Conservation (phyloP, 768 basidiomycete genomes). For the Amanita subjunquillea region DNA sequence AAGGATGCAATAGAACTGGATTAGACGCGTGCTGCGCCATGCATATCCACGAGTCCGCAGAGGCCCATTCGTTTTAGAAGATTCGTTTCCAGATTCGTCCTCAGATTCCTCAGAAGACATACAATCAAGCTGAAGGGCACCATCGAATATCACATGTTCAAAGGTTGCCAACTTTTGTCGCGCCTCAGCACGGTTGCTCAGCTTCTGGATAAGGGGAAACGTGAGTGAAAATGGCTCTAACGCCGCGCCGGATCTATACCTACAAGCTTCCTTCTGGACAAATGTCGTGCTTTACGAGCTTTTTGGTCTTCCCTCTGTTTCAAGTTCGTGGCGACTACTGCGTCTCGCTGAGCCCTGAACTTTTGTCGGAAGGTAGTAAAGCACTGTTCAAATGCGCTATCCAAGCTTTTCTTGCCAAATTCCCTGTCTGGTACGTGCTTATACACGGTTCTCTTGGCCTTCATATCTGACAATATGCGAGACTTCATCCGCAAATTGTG, state of each 20-base stretch:
- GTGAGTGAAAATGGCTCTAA: constrained; percentile 6
- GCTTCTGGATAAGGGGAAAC: constrained; percentile 37
- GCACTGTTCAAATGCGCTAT: constrained; percentile 58
- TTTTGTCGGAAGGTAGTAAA: constrained; percentile 63
- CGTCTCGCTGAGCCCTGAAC: constrained; percentile 50
- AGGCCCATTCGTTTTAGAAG: constrained; percentile 19
- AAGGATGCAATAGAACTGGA: constrained; percentile 47
- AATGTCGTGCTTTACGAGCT: constrained; percentile 48
- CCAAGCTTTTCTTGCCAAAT: constrained; percentile 51
- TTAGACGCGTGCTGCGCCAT: constrained; percentile 62
- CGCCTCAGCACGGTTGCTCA: constrained; percentile 50
- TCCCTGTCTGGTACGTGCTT: constrained; percentile 57
- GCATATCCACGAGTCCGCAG: constrained; percentile 47
- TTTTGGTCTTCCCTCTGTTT: constrained; percentile 53
- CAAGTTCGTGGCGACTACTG: constrained; percentile 25
- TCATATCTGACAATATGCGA: constrained; percentile 51
- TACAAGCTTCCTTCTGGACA: constrained; percentile 55
- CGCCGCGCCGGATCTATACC: constrained; percentile 16
- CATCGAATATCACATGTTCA: constrained; percentile 57
- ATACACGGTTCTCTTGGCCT: constrained; percentile 43
- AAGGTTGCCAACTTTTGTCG: constrained; percentile 43
- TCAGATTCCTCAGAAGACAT: constrained; percentile 79
- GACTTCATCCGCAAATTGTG: constrained; percentile 68
- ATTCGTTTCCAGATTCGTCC: constrained; percentile 26
- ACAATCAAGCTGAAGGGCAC: constrained; percentile 62